These are phyloP conservation scores for Amaranthus palmeri DNA, from an alignment of 148 eudicot species.

Conservation along the genomic window DNA sequence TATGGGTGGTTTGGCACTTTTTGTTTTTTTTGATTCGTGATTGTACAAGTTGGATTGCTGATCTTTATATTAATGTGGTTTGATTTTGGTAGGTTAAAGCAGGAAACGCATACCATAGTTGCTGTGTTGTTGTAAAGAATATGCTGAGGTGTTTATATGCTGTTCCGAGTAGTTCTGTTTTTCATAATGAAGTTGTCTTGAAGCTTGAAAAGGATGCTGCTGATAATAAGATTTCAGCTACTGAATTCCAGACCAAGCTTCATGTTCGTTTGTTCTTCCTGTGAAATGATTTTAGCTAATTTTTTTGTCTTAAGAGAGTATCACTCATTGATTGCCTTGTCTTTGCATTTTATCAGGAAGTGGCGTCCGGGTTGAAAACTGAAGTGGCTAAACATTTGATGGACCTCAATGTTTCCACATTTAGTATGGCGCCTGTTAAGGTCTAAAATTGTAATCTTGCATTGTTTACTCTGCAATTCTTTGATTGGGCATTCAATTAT, in stretches of 20 bases:
- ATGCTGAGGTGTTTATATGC: slow-evolving; percentile 96
- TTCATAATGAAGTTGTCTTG: slow-evolving; percentile 46
- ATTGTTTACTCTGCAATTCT: not conserved
- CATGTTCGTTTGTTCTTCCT: slow-evolving; percentile 43
- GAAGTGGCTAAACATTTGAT: slow-evolving; percentile 56
- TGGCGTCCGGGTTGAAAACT: slow-evolving; percentile 69
- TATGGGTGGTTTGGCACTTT: not conserved
- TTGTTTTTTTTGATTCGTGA: too few relatives aligned
- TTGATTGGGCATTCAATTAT: not conserved
- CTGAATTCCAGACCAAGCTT: slow-evolving; percentile 48
- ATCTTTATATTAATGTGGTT: slow-evolving; percentile 13
- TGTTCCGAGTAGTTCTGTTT: slow-evolving; percentile 52
- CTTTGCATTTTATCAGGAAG: slow-evolving; percentile 42
- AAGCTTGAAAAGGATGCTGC: slow-evolving; percentile 63
- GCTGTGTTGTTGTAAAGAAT: slow-evolving; percentile 86
- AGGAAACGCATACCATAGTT: slow-evolving; percentile 70
- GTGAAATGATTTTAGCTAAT: not conserved
- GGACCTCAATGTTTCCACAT: slow-evolving; percentile 69
- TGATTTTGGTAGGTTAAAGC: slow-evolving; percentile 58
- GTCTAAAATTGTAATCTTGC: slow-evolving; percentile 34
- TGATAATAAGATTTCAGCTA: slow-evolving; percentile 47
- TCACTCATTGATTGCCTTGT: slow-evolving; percentile 3
- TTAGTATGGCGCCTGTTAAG: slow-evolving; percentile 94
- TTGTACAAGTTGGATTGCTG: slow-evolving; percentile 2
- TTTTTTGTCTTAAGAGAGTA: not conserved